Base-by-base conservation (phyloP, 192 early-diverging fungal genomes). In the Coemansia sp. region DNA sequence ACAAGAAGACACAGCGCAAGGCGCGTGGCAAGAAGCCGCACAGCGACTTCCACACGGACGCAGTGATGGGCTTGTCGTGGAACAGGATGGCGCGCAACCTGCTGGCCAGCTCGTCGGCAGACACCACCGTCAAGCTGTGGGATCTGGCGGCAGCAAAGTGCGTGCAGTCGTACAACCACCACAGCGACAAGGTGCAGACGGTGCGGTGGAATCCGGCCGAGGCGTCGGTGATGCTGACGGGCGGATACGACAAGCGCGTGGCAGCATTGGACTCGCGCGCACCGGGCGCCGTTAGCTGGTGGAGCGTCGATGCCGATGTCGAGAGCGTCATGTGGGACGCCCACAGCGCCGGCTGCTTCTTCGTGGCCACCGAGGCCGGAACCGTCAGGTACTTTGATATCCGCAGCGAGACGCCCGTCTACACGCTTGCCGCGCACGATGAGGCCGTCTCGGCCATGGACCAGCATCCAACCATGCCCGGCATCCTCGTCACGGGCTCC, bases 61-160 rank as follows among this genome's bases (percentile, higher is more conserved):
- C 97, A 8, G 90, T 99, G 44, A 93, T 98, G 92, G 87, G 90
- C 12, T 83, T 99, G 25, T 88, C 96, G 54, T 98, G 96, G 96
- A 99, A 99, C 85, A 85, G 44, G 12, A 72, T 68, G 54, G 81
- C 76, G 44, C 86, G 89, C 43, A 90, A 91, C 59, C 65, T 94
- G 17, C 81, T 99, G 65, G 91, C 94, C 7, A 93, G 93, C 19
- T 93, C 94, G 12, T 99, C 97, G 17, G 98, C 96, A 41, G 98
- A 99, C 71, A 92, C 88, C 8, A 98, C 97, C 16, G 92, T 98
- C 32, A 99, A 99, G 79, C 87, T 99, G 41, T 99, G 98, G 98
- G 98, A 99, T 69, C 84, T 99, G 68, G 84, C 84, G 19, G 87
- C 87, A 5, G 83, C 80, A 20, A 83, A 83, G 64, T 86, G 91